Percentiles rank a stretch among this genome's conserved stretches.
phyloP scores from a whole-genome alignment of 2,329 filamentous ascomycete genomes.

The Penicillium sp. region DNA sequence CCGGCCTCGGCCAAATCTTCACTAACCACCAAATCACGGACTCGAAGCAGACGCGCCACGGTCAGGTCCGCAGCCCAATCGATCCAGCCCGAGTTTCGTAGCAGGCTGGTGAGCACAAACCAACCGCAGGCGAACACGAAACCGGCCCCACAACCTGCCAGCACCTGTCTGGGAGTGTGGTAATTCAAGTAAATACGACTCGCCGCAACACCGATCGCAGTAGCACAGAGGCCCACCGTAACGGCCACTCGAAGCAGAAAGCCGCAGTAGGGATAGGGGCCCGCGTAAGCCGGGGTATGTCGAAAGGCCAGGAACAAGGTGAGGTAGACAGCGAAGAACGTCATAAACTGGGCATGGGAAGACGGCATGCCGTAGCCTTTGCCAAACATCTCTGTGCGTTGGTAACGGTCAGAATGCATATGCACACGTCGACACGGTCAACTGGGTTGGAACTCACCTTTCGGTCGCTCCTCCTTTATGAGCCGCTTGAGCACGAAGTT shows the following conservation, averaged over 20 bases:
- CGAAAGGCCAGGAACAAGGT: constrained; percentile 80
- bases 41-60: constrained; percentile 63
- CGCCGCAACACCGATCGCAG: constrained; percentile 69
- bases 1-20: constrained; percentile 89
- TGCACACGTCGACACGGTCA: not conserved
- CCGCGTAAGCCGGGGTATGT: constrained; percentile 59
- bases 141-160: constrained; percentile 74
- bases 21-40: constrained; percentile 79
- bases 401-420: not conserved
- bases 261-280: constrained; percentile 42
- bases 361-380: constrained; percentile 98
- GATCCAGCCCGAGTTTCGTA: constrained; percentile 68
- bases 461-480: constrained; percentile 88
- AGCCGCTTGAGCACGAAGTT: constrained; percentile 88
- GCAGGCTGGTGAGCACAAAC: constrained; percentile 69
- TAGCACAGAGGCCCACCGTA: constrained; percentile 57
- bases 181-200: constrained; percentile 91
- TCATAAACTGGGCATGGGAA: constrained; percentile 91
- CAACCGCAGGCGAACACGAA: constrained; percentile 69
- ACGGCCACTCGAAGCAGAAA: constrained; percentile 58
- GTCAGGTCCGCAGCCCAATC: constrained; percentile 68
- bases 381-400: constrained; percentile 62
- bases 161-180: constrained; percentile 82
- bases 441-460: constrained; percentile 54
- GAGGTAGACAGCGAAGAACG: constrained; percentile 84